phyloP scores from a whole-genome alignment of 1,284 basidiomycete species.

The Prillingera fragicola region DNA sequence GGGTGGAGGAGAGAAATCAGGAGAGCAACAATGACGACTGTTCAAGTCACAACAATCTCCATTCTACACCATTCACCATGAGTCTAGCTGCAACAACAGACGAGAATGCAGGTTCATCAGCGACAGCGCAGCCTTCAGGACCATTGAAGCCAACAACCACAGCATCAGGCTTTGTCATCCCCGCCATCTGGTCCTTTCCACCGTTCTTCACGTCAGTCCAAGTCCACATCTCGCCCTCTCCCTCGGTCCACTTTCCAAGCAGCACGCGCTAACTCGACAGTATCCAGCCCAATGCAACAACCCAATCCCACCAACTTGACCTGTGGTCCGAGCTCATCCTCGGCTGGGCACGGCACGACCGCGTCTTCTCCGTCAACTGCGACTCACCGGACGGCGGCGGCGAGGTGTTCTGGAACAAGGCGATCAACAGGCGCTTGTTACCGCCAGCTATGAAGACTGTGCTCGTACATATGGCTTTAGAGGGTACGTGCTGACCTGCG shows the following conservation, averaged over 20 bases:
- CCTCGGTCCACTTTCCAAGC: not conserved
- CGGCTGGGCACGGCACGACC: constrained; percentile 44
- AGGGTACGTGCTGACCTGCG: constrained; percentile 26
- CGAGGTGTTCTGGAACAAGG: constrained; percentile 44
- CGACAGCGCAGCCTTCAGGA: not conserved
- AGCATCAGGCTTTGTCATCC: constrained; percentile 45
- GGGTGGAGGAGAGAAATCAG: no score
- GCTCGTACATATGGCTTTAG: constrained; percentile 37
- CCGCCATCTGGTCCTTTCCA: constrained; percentile 53
- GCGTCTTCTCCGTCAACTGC: constrained; percentile 47
- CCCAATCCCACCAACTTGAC: constrained; percentile 48
- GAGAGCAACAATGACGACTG: no score
- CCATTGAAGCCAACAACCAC: constrained; percentile 22
- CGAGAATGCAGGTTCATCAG: no score
- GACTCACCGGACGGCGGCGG: constrained; percentile 31
- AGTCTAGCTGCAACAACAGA: not conserved
- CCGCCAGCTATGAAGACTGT: constrained; percentile 29
- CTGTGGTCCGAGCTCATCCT: constrained; percentile 52
- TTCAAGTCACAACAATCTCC: no score
- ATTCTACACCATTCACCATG: constrained; percentile 1
- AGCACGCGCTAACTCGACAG: constrained; percentile 21
- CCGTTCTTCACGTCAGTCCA: constrained; percentile 52
- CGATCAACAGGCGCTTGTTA: constrained; percentile 37
- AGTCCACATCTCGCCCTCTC: not conserved
- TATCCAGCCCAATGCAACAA: constrained; percentile 52